Evolutionary conservation across 208 protist species (phyloP).

Genomic region (Balamuthia mandrillaris): DNA sequence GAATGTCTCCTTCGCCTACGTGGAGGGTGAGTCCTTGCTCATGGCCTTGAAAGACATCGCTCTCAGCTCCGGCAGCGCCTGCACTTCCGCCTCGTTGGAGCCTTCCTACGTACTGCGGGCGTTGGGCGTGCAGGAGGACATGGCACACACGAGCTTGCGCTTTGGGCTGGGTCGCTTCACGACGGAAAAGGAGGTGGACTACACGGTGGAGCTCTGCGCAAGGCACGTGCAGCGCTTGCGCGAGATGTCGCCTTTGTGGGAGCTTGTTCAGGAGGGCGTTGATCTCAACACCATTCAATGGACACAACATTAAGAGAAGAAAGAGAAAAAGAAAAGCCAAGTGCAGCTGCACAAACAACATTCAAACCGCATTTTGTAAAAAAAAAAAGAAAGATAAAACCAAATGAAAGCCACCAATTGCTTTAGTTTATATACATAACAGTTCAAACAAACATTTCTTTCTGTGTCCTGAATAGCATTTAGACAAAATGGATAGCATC

Average conservation of each 20-base stretch:
- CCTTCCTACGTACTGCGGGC: slow-evolving; percentile 97
- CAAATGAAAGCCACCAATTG: background rate
- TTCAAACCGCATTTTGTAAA: background rate
- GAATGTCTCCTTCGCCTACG: slow-evolving; percentile 97
- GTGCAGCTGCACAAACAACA: background rate
- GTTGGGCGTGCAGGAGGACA: slow-evolving; percentile 94
- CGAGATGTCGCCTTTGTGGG: slow-evolving; percentile 97
- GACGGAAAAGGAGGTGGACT: slow-evolving; percentile 83
- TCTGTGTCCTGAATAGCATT: no score
- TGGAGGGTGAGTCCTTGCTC: slow-evolving; percentile 97
- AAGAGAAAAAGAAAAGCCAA: background rate
- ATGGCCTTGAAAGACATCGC: slow-evolving; percentile 96
- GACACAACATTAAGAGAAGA: slow-evolving; percentile 53
- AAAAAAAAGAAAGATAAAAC: background rate
- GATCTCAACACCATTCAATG: slow-evolving; percentile 83
- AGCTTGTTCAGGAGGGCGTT: slow-evolving; percentile 95
- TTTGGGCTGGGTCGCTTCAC: slow-evolving; percentile 98
- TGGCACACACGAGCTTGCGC: slow-evolving; percentile 98
- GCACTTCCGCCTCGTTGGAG: slow-evolving; percentile 97
- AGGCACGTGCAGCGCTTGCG: slow-evolving; percentile 89
- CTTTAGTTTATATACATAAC: background rate
- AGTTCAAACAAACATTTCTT: no score
- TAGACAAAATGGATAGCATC: background rate
- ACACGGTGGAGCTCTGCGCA: slow-evolving; percentile 58
- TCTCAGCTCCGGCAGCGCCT: slow-evolving; percentile 84